Evolutionary conservation across 2,329 filamentous ascomycete species (phyloP).

Genomic region (Calonectria honghensis): DNA sequence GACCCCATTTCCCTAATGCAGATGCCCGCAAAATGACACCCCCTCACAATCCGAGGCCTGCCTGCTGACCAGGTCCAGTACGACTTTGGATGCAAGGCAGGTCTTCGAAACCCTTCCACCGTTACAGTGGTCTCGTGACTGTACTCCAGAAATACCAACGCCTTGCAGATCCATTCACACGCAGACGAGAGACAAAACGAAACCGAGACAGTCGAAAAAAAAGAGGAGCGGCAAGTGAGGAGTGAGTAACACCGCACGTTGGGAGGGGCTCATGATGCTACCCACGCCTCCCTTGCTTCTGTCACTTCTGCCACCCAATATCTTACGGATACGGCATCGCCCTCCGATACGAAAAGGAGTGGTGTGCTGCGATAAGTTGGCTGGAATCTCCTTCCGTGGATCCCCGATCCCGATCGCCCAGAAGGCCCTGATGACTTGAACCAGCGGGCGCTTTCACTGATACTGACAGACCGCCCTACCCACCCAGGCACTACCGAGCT

Average conservation of each 20-base stretch:
- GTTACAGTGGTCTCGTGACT: slow-evolving; percentile 26
- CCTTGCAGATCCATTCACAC: slow-evolving; percentile 17
- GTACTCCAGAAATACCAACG: slow-evolving; percentile 18
- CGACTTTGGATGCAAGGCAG: slow-evolving; percentile 7
- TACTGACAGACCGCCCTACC: not conserved
- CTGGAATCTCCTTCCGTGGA: slow-evolving; percentile 2
- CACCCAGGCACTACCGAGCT: not conserved
- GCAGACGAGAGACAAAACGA: slow-evolving; percentile 1
- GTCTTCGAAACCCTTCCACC: not conserved
- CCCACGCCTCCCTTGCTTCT: not conserved
- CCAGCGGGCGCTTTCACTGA: not conserved
- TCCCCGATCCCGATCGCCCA: slow-evolving; percentile 14
- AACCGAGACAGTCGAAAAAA: not conserved
- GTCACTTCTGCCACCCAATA: slow-evolving; percentile 4
- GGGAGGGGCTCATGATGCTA: slow-evolving; percentile 6
- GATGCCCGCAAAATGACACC: slow-evolving; percentile 29
- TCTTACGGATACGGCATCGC: not conserved
- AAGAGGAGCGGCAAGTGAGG: slow-evolving; percentile 10
- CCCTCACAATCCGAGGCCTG: slow-evolving; percentile 23
- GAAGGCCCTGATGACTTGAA: slow-evolving; percentile 6
- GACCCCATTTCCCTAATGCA: slow-evolving; percentile 27
- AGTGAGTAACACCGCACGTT: not conserved
- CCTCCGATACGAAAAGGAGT: slow-evolving; percentile 7
- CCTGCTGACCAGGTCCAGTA: slow-evolving; percentile 28
- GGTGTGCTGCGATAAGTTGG: not conserved